A percentile compares a stretch with the other conserved stretches of the same genome.
Conservation (phyloP, 495 filamentous ascomycete genomes). For the Letharia columbiana region DNA sequence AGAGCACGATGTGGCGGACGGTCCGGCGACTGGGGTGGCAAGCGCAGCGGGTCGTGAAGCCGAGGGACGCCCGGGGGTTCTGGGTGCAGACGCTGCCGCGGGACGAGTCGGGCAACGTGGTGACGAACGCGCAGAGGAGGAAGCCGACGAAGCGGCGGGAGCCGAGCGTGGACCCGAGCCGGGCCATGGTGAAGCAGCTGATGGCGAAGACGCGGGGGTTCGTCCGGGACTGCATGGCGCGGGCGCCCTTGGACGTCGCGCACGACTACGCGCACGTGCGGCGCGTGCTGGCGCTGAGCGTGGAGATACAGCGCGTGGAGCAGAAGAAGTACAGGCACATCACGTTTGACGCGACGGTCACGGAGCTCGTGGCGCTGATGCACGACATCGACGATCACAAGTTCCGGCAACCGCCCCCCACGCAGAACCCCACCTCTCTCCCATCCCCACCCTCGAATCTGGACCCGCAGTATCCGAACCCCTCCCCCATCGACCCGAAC, state of each 20-base stretch:
- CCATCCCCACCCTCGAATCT: background rate
- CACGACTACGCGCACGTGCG: constrained; percentile 80
- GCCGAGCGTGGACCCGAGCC: background rate
- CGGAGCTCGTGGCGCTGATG: constrained; percentile 22
- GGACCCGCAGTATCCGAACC: background rate
- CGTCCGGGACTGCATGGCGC: constrained; percentile 61
- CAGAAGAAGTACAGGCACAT: constrained; percentile 10
- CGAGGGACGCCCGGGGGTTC: constrained; percentile 12
- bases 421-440: background rate
- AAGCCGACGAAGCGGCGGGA: constrained; percentile 8
- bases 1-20: constrained; percentile 12
- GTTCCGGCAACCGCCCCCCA: constrained; percentile 2
- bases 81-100: constrained; percentile 14
- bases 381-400: constrained; percentile 26
- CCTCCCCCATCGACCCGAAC: constrained; percentile 5
- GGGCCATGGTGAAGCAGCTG: constrained; percentile 3
- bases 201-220: constrained; percentile 32
- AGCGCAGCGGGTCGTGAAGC: background rate
- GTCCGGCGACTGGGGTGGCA: constrained; percentile 9
- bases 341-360: constrained; percentile 13
- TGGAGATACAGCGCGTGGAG: constrained; percentile 38
- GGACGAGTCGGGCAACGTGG: constrained; percentile 15
- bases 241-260: constrained; percentile 59
- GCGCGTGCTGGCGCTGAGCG: constrained; percentile 67
- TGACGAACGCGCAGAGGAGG: background rate